phyloP scores from a whole-genome alignment of 2,329 filamentous ascomycete species.

The Akanthomyces muscarius region DNA sequence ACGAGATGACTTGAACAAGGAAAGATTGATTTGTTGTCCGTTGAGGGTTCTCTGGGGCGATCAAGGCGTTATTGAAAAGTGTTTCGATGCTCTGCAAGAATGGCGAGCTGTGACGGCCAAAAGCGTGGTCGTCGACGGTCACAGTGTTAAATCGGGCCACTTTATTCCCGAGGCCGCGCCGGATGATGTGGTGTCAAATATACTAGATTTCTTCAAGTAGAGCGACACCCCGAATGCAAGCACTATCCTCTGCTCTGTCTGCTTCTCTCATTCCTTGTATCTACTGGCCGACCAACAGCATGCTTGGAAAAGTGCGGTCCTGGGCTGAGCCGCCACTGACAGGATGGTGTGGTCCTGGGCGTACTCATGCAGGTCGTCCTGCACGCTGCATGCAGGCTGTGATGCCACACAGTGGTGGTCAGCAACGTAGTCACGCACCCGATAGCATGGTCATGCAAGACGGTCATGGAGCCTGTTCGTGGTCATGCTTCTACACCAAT shows the following conservation, averaged over 20 bases:
- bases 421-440: background rate
- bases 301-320: background rate
- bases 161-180: constrained; percentile 45
- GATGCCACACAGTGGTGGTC: background rate
- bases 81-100: constrained; percentile 40
- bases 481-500: background rate
- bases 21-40: constrained; percentile 38
- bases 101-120: constrained; percentile 40
- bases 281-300: background rate
- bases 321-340: background rate
- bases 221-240: background rate
- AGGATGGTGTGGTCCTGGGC: background rate
- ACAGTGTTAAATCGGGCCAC: constrained; percentile 38
- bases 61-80: constrained; percentile 39
- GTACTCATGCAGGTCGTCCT: background rate
- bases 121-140: constrained; percentile 29
- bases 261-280: background rate
- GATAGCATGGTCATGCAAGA: background rate
- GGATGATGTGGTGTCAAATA: constrained; percentile 21
- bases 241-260: background rate
- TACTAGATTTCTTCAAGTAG: constrained; percentile 1
- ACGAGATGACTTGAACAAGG: constrained; percentile 35
- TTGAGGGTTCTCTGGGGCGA: constrained; percentile 44
- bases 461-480: background rate
- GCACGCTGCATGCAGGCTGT: background rate